Base-by-base conservation (phyloP, 2,329 filamentous ascomycete species). In the Periconia macrospinosa region DNA sequence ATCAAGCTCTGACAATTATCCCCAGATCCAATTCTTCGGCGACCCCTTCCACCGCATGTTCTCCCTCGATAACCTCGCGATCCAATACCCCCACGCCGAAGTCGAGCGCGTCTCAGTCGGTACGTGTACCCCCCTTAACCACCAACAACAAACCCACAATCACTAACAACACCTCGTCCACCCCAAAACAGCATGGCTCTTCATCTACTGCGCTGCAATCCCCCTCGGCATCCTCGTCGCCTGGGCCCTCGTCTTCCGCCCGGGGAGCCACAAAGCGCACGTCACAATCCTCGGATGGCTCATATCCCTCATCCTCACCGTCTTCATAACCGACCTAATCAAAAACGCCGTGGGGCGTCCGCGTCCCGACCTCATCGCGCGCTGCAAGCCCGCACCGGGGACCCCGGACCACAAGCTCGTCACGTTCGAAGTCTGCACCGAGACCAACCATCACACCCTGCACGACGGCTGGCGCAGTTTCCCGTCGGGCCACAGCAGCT, bases 11-110 rank as follows among this genome's bases (percentile, higher is more conserved):
- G 11, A 37, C 33, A 37, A 13, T 33, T 5, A 14, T n/a, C 5
- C 41, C 41, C 68, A 90, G 83, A 80, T 91, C 42, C 81, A 86
- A 73, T 78, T 89, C 64, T 80, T 89, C 60, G 82, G 90, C 63
- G 86, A 88, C 56, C 94, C 94, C 0, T 97, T 97, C 72, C 92
- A 97, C 73, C 91, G 91, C 76, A 89, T 97, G 85, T 97, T 99
- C 77, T 89, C 86, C 59, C 83, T 97, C 57, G 89, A 92, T 70
- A 91, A 97, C 71, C 82, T 90, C 20, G 80, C 86, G 47, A 91
- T 97, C 55, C 87, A 91, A 59, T 97, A 89, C 68, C 94, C 94
- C 0, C 89, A 96, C 75, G 91, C 94, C 19, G 81, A 88, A 52
- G 76, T 88, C 47, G 92, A 99, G 74, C 85, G 92, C 57, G 94